Evolutionary conservation across 192 early-diverging fungal species (phyloP).

Genomic region (Coemansia javaensis): DNA sequence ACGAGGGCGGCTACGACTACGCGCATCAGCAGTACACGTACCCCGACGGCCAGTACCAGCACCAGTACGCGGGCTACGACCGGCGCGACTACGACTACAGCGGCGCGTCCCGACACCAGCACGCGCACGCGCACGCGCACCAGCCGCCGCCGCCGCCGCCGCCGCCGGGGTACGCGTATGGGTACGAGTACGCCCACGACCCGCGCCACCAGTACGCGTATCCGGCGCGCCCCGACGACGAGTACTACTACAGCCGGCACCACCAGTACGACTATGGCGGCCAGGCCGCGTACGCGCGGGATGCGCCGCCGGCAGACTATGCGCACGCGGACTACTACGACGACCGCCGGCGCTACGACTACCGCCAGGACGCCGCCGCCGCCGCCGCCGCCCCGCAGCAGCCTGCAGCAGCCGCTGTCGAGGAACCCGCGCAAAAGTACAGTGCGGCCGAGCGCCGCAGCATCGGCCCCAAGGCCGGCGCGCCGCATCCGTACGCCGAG

Average conservation of each 20-base stretch:
- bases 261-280: conserved; percentile 7
- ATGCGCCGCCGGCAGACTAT: too few species aligned
- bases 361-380: conserved; percentile 2
- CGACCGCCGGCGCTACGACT: conserved; percentile 15
- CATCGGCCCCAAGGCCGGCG: too few species aligned
- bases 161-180: conserved; percentile 30
- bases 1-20: conserved; percentile 22
- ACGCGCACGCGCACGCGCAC: too few species aligned
- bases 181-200: conserved; percentile 17
- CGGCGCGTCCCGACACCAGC: conserved; percentile 8
- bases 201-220: conserved; percentile 7
- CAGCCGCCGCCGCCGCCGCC: too few species aligned
- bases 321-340: conserved; percentile 11
- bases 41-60: conserved; percentile 2
- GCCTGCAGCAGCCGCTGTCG: conserved; percentile 10
- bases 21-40: conserved; percentile 17
- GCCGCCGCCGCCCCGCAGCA: too few species aligned
- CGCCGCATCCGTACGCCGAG: too few species aligned
- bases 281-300: background rate
- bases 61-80: conserved; percentile 23
- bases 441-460: too few species aligned
- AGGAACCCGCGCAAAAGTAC: conserved; percentile 24
- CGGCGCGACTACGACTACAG: conserved; percentile 27
- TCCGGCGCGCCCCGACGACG: conserved; percentile 6
- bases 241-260: conserved; percentile 27